These are phyloP conservation scores for Nidula microcarpa DNA, from an alignment of 768 basidiomycete species.

Conservation along the genomic window DNA sequence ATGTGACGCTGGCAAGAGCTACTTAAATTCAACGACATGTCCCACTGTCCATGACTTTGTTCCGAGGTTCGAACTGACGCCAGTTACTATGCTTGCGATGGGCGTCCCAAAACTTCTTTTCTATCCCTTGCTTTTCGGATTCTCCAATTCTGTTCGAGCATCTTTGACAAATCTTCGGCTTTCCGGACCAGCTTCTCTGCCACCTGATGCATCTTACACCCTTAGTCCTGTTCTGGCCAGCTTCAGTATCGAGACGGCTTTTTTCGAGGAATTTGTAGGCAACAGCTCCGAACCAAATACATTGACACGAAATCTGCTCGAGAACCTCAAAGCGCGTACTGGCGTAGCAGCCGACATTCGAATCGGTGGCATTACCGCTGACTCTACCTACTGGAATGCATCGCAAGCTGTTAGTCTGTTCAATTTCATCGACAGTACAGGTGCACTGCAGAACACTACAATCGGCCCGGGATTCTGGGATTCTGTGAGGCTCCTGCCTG, in stretches of 20 bases:
- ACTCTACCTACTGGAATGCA: conserved; percentile 47
- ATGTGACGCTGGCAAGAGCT: neutral
- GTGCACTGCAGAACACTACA: conserved; percentile 45
- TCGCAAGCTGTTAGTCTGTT: conserved; percentile 31
- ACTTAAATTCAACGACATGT: neutral
- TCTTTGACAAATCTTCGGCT: conserved; percentile 26
- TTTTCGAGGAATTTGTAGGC: conserved; percentile 48
- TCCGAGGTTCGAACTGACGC: too few relatives aligned
- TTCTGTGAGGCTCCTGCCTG: conserved; percentile 38
- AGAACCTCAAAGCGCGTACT: conserved; percentile 41
- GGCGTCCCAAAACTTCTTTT: too few relatives aligned
- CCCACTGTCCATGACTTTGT: too few relatives aligned
- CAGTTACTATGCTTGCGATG: too few relatives aligned
- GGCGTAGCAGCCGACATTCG: conserved; percentile 43
- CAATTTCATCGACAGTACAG: conserved; percentile 41
- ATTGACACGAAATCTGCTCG: conserved; percentile 38
- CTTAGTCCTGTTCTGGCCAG: conserved; percentile 44
- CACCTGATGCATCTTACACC: conserved; percentile 36
- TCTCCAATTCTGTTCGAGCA: neutral
- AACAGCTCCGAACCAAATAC: conserved; percentile 39
- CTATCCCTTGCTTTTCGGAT: too few relatives aligned
- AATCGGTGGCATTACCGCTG: conserved; percentile 53
- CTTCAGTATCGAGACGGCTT: conserved; percentile 55
- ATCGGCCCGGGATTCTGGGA: conserved; percentile 50
- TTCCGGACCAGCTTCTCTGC: conserved; percentile 36